Base-by-base conservation (phyloP, 768 basidiomycete genomes). In the Pisolithus microcarpus region DNA sequence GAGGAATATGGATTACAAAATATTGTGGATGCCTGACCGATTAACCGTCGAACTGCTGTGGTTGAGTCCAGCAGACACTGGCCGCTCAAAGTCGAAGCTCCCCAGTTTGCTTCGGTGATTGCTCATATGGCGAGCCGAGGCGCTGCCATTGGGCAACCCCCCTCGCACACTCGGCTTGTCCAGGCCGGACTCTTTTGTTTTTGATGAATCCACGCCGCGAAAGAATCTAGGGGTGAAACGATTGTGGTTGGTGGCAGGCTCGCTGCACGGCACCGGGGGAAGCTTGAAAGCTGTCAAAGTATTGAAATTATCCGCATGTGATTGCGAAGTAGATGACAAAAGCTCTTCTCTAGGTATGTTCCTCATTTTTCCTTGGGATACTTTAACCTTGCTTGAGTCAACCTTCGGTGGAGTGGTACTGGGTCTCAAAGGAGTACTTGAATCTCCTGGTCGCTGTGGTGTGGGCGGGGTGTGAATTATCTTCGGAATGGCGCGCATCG, bases 71-170 rank as follows among this genome's bases (percentile, higher is more conserved):
- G 34, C 34, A 5, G 67, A 67, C 13, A 79, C 75, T 0, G 85
- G 85, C 34, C 84, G 72, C 65, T 87, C 86, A 56, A 87, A 87
- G 60, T 87, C 85, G 62, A 87, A 87, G 58, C 81, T 84, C 5
- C 84, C 84, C 55, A 84, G 83, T 60, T 84, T 83, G 38, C 71
- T 76, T 1, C 77, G 67, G 45, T 75, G 72, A 28, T 59, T 70
- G 21, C 56, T 59, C 48, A 70, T 66, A 39, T 65, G 66, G 52
- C 66, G 66, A 10, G 40, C 44, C 28, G 49, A 45, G 31, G 46
- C 34, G 19, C 42, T 42, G 8, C 42, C 53, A 40, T 56, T 52
- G 9, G 52, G 39, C 15, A 48, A 48, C 34, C 43, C 56, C 28
- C 61, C 64, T 39, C 63, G 55, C 56, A 51, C 61, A 59, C 49